These are phyloP conservation scores for Wallemia ichthyophaga DNA, from an alignment of 1,284 basidiomycete genomes.

Conservation along the genomic window DNA sequence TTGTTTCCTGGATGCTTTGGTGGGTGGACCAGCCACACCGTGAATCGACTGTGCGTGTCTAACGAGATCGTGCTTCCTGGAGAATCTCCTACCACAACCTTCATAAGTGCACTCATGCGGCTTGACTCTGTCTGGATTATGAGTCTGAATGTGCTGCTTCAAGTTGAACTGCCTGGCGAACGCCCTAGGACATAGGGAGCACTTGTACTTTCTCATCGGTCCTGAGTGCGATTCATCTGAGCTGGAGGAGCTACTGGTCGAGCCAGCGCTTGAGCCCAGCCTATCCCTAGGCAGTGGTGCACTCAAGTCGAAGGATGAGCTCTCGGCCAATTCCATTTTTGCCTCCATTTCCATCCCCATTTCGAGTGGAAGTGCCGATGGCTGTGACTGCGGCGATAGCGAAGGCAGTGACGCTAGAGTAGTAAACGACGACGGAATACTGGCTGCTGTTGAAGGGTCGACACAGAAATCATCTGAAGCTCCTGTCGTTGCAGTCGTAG, in stretches of 20 bases:
- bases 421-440: background rate
- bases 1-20: background rate
- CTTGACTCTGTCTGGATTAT: conserved; percentile 57
- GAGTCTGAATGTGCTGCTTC: conserved; percentile 66
- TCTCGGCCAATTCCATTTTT: too few species aligned
- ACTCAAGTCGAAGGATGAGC: too few species aligned
- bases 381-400: background rate
- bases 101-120: conserved; percentile 52
- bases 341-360: too few species aligned
- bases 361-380: background rate
- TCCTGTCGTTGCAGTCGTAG: background rate
- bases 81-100: conserved; percentile 53
- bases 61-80: conserved; percentile 60
- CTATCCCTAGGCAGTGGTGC: background rate
- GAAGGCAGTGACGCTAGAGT: background rate
- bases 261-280: background rate
- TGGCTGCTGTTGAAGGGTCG: background rate
- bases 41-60: conserved; percentile 62
- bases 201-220: background rate
- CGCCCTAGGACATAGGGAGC: conserved; percentile 18
- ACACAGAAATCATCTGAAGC: background rate
- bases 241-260: background rate
- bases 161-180: conserved; percentile 71
- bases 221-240: background rate
- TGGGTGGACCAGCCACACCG: conserved; percentile 2